phyloP scores from a whole-genome alignment of 257 asterid genomes.

The Solanum boliviense region DNA sequence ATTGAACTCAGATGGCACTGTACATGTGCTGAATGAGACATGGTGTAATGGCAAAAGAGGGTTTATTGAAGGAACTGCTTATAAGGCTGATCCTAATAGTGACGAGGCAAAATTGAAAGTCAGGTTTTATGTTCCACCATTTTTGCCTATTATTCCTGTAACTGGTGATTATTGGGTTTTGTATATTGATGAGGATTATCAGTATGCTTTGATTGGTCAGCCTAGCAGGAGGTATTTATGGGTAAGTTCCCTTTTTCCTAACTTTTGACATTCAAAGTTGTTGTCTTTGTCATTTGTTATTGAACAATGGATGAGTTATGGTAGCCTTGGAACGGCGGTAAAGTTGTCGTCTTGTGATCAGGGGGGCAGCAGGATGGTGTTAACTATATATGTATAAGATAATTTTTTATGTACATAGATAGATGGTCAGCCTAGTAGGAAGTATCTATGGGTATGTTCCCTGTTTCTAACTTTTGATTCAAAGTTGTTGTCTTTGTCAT shows the following conservation, averaged over 20 bases:
- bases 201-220: conserved; percentile 52
- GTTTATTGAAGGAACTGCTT: conserved; percentile 58
- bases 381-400: too few species aligned
- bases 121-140: conserved; percentile 27
- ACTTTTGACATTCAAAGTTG: background rate
- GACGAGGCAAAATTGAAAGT: conserved; percentile 34
- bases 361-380: background rate
- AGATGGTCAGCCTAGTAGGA: background rate
- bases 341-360: too few species aligned
- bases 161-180: conserved; percentile 30
- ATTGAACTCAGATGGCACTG: conserved; percentile 56
- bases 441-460: background rate
- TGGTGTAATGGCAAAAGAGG: conserved; percentile 69
- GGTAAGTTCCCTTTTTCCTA: conserved; percentile 31
- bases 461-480: too few species aligned
- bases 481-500: too few species aligned
- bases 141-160: conserved; percentile 27
- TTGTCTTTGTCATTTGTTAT: background rate
- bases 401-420: too few species aligned
- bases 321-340: too few species aligned
- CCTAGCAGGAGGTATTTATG: conserved; percentile 61
- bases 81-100: conserved; percentile 48
- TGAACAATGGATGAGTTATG: too few species aligned
- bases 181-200: conserved; percentile 16
- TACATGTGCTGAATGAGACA: conserved; percentile 69